Conservation (phyloP, 169 alveolate species). For the Plasmodium inui region DNA sequence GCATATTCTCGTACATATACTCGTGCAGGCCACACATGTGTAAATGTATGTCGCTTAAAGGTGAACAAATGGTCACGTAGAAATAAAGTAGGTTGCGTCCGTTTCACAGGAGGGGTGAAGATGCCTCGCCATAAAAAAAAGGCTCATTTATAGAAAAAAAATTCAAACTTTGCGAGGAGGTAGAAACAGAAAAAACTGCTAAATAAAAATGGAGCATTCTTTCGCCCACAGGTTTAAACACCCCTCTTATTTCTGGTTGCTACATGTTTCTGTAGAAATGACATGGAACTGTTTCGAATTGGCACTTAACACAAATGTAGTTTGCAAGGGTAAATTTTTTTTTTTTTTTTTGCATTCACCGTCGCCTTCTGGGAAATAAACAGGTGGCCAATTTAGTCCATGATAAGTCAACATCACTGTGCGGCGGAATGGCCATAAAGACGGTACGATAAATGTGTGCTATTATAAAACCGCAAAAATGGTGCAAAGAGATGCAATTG, state of each 20-base stretch:
- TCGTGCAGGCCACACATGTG: background rate
- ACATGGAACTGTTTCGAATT: background rate
- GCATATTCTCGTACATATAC: too few relatives aligned
- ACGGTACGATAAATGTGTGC: background rate
- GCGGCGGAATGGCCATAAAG: background rate
- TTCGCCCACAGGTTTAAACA: background rate
- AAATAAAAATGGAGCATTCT: background rate
- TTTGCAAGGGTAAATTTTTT: background rate
- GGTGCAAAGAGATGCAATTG: background rate
- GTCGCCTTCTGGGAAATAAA: background rate
- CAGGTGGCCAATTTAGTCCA: background rate
- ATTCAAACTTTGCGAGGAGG: background rate
- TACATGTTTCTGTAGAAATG: background rate
- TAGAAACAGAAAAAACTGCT: background rate
- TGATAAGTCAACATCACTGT: background rate
- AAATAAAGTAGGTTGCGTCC: background rate
- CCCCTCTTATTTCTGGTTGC: background rate
- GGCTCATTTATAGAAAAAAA: background rate
- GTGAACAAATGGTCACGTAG: background rate
- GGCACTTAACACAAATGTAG: background rate
- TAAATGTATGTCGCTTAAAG: background rate
- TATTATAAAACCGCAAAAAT: background rate
- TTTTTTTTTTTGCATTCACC: background rate
- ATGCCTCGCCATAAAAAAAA: background rate
- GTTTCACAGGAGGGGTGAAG: background rate